phyloP scores from a whole-genome alignment of 2,329 filamentous ascomycete species.

The Grosmannia clavigera region DNA sequence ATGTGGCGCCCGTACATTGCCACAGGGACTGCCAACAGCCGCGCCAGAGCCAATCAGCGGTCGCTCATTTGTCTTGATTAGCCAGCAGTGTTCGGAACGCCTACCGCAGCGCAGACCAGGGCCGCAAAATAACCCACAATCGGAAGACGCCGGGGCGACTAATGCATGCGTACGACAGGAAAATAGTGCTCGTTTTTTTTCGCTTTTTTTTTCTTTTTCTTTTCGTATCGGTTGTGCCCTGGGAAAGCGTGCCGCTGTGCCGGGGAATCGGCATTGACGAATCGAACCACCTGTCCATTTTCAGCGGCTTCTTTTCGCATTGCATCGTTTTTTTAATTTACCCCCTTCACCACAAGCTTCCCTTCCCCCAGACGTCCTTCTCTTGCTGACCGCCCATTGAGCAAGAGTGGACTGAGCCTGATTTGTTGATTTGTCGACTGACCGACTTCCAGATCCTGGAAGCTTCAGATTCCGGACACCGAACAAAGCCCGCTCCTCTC shows the following conservation, averaged over 20 bases:
- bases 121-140: slow-evolving; percentile 1
- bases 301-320: neutral
- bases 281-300: slow-evolving; percentile 6
- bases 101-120: neutral
- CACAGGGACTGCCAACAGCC: neutral
- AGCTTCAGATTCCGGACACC: neutral
- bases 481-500: neutral
- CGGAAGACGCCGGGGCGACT: slow-evolving; percentile 11
- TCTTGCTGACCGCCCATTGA: neutral
- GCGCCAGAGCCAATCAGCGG: slow-evolving; percentile 9
- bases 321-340: neutral
- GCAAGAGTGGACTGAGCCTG: too few species aligned
- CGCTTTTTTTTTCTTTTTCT: neutral
- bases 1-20: neutral
- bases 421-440: too few species aligned
- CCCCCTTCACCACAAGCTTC: neutral
- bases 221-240: neutral
- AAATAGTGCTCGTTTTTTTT: neutral
- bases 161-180: neutral
- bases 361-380: neutral
- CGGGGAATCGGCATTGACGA: slow-evolving; percentile 6
- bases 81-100: neutral
- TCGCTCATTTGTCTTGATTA: slow-evolving; percentile 8
- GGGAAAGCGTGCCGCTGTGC: neutral
- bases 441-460: too few species aligned